These are phyloP conservation scores for Acanthamoeba quina DNA, from an alignment of 208 protist species.

Conservation along the genomic window DNA sequence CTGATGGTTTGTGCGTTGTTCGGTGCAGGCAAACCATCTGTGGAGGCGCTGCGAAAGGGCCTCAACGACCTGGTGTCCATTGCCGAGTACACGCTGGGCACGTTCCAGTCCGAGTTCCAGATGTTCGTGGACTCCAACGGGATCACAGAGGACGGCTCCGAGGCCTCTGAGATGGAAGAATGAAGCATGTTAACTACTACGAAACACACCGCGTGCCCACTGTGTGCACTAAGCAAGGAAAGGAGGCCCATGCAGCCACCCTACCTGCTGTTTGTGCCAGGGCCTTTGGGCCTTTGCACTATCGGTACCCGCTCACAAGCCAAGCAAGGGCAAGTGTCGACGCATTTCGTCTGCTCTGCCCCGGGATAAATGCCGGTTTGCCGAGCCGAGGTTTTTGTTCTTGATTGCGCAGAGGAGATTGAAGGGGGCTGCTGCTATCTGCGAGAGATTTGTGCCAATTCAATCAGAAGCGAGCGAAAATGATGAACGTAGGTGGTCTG, in stretches of 20 bases:
- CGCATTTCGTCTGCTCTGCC: background rate
- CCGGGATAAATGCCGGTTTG: background rate
- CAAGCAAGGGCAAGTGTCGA: background rate
- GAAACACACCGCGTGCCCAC: no score
- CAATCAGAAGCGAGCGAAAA: constrained; percentile 15
- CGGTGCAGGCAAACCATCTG: background rate
- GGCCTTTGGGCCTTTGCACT: no score
- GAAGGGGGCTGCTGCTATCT: background rate
- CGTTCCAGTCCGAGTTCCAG: constrained; percentile 35
- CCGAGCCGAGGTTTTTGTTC: background rate
- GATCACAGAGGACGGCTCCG: constrained; percentile 27
- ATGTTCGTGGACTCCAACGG: constrained; percentile 38
- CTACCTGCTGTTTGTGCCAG: no score
- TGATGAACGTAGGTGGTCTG: constrained; percentile 72
- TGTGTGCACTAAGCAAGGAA: no score
- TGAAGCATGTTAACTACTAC: background rate
- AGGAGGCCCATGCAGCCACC: no score
- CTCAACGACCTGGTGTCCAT: constrained; percentile 64
- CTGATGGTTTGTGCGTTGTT: background rate
- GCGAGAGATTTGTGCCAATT: background rate
- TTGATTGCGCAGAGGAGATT: constrained; percentile 17
- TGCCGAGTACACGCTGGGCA: constrained; percentile 47
- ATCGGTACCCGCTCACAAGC: no score
- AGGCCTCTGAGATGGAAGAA: constrained; percentile 48
- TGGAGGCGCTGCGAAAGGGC: constrained; percentile 48